phyloP scores from a whole-genome alignment of 2,329 filamentous ascomycete genomes.

The Penicillium sp. region DNA sequence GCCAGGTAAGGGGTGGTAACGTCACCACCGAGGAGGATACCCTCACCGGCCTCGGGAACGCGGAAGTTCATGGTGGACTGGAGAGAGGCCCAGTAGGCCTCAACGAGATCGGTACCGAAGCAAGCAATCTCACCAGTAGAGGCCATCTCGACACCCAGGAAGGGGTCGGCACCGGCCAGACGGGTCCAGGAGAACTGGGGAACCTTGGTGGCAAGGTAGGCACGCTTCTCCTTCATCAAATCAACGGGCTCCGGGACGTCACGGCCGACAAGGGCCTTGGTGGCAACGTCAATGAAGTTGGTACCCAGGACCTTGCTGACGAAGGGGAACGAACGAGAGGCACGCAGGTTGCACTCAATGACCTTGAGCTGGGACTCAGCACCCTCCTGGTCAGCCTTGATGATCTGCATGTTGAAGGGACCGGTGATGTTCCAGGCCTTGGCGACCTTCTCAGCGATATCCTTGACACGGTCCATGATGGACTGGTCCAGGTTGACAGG shows the following conservation, averaged over 20 bases:
- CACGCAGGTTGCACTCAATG: conserved; percentile 97
- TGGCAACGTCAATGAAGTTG: conserved; percentile 96
- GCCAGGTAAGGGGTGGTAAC: conserved; percentile 67
- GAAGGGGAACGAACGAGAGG: conserved; percentile 96
- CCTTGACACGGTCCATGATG: conserved; percentile 85
- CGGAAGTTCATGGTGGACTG: conserved; percentile 99
- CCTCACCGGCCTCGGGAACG: conserved; percentile 88
- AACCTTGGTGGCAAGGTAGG: conserved; percentile 96
- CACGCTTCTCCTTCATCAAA: conserved; percentile 82
- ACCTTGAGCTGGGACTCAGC: conserved; percentile 81
- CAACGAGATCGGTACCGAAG: conserved; percentile 92
- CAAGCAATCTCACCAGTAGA: conserved; percentile 98
- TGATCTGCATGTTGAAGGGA: conserved; percentile 99
- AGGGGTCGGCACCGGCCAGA: conserved; percentile 93
- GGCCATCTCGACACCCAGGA: conserved; percentile 96
- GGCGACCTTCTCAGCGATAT: conserved; percentile 93
- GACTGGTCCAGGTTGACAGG: conserved; percentile 74
- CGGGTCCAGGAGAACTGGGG: conserved; percentile 99
- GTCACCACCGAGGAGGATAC: conserved; percentile 91
- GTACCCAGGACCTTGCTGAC: conserved; percentile 94
- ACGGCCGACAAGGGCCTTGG: conserved; percentile 83
- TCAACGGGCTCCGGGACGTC: conserved; percentile 82
- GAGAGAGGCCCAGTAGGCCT: conserved; percentile 95
- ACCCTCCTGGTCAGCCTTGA: conserved; percentile 80
- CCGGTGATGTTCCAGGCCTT: conserved; percentile 97